A percentile compares a stretch with the other conserved stretches of the same genome.
phyloP scores from a whole-genome alignment of 441 rosid species.

The Jatropha multifida region DNA sequence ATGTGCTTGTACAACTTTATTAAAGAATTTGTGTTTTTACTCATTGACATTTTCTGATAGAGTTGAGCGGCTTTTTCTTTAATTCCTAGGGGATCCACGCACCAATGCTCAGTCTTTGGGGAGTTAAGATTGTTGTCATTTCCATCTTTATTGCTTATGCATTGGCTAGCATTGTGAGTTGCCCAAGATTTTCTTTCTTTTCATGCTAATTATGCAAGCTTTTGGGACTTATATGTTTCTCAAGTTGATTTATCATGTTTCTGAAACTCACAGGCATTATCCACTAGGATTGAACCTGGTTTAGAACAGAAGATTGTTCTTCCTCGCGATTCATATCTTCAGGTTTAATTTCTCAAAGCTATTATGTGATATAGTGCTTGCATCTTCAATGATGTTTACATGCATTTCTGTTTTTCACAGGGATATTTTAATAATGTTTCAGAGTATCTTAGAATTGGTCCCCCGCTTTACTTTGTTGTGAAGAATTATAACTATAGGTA shows the following conservation, averaged over 20 bases:
- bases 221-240: conserved; percentile 15
- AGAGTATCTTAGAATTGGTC: conserved; percentile 89
- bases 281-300: conserved; percentile 94
- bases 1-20: conserved; percentile 3
- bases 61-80: conserved; percentile 23
- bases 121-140: conserved; percentile 71
- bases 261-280: conserved; percentile 57
- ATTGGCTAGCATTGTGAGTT: conserved; percentile 88
- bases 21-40: not conserved
- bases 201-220: conserved; percentile 17
- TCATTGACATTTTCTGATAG: conserved; percentile 10
- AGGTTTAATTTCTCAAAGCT: conserved; percentile 50
- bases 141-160: conserved; percentile 73
- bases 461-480: conserved; percentile 91
- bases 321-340: conserved; percentile 95
- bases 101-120: conserved; percentile 76
- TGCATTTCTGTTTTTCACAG: conserved; percentile 40
- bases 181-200: conserved; percentile 17
- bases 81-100: conserved; percentile 80
- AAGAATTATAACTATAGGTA: conserved; percentile 96
- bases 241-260: conserved; percentile 20
- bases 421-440: conserved; percentile 87
- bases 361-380: conserved; percentile 18
- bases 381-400: conserved; percentile 15
- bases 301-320: conserved; percentile 97